Evolutionary conservation across 2,329 filamentous ascomycete genomes (phyloP), one percentile per base, ranked within the genome.

Genomic region (Venturia asperata): DNA sequence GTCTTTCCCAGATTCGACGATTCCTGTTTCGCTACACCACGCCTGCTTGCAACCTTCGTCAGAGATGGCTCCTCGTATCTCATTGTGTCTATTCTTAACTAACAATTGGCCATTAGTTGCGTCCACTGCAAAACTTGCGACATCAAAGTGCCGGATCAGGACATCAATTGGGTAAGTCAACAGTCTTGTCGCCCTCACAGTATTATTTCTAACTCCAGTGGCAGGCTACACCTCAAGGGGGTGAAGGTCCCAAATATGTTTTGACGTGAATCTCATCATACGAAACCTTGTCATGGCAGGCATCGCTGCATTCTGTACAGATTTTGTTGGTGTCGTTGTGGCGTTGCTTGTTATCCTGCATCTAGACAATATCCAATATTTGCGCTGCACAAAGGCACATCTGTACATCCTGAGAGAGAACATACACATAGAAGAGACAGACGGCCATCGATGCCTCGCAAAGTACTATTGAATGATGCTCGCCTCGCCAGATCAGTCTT

Each of bases 51-150:
- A 17, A 62, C 61, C 52, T 62, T 45, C 19, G 7, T 21, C 24
- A 30, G 17, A 47, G n/a, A 19, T 24, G 21, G n/a, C 2, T 21
- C 15, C n/a, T 24, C 9, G 7, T 21, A n/a, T 19, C 7, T 47
- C 45, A 47, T 17, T 45, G 42, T 5, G 19, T 52, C 1, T 30
- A 10, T 52, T 47, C 45, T 9, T 41, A n/a, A 52, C 72, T 78
- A 73, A 75, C 74, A 62, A 4, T 13, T 10, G 49, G 24, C 19
- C 21, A 27, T 49, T 70, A 96, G 92, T 79, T 99, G 94, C 76
- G 96, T 99, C 69, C 94, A 99, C 79, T 99, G 94, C 83, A 99
- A 99, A 84, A 99, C 94, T 17, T 99, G 94, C 76, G 94, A 99
- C 77, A 99, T 99, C 80, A 99, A 99, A 80, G 93, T 91, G 19